A percentile compares a stretch with the other conserved stretches of the same genome.
phyloP scores from a whole-genome alignment of 2,329 filamentous ascomycete species.

The Verruconis gallopava region DNA sequence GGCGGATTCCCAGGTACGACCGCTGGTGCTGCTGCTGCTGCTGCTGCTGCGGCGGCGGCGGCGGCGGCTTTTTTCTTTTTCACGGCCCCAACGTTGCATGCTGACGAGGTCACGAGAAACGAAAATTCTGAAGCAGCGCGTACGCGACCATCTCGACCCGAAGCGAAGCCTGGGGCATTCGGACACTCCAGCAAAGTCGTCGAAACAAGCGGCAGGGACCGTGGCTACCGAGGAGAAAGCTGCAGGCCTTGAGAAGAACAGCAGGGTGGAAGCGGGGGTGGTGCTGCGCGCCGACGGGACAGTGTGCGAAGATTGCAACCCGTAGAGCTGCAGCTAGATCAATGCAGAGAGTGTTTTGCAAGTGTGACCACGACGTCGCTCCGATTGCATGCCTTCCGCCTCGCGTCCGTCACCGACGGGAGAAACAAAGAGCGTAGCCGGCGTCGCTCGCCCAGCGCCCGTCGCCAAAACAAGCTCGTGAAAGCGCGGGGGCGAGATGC shows the following conservation, averaged over 20 bases:
- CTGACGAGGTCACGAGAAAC: conserved; percentile 42
- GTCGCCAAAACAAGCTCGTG: too few species aligned
- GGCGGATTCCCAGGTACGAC: conserved; percentile 73
- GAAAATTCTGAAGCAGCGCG: conserved; percentile 74
- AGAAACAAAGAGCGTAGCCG: too few species aligned
- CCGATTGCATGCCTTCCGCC: too few species aligned
- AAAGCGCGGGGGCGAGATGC: too few species aligned
- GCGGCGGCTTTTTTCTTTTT: conserved; percentile 10
- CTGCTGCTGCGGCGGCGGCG: too few species aligned
- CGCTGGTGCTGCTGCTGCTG: too few species aligned
- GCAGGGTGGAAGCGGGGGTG: conserved; percentile 6
- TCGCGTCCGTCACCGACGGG: too few species aligned
- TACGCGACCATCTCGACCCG: conserved; percentile 74
- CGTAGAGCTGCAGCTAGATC: too few species aligned
- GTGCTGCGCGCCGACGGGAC: conserved; percentile 23
- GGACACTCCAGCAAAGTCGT: conserved; percentile 25
- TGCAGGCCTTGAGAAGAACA: background rate
- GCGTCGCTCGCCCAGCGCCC: too few species aligned
- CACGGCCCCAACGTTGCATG: background rate
- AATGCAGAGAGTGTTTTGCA: too few species aligned
- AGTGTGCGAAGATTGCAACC: conserved; percentile 26
- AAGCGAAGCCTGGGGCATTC: conserved; percentile 63
- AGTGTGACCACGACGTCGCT: too few species aligned
- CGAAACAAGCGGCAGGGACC: background rate
- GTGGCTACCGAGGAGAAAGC: background rate